Evolutionary conservation across 768 basidiomycete species (phyloP), one percentile per base, ranked within the genome.

Genomic region (Psilocybe cyanescens): DNA sequence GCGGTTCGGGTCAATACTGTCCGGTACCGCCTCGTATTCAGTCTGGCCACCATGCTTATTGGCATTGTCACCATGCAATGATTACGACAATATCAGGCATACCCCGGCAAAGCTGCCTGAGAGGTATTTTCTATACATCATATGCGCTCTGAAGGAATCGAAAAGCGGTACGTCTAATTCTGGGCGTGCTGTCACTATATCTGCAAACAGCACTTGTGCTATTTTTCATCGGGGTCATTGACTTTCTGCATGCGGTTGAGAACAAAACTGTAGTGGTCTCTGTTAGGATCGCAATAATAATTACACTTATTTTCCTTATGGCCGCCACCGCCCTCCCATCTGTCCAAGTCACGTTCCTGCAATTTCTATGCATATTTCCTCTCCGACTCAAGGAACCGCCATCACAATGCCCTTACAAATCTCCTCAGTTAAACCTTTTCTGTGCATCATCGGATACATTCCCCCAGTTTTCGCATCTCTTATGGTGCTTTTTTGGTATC

Each of bases 211-310:
- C 70, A 4, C 56, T 74, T 16, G 60, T 69, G 6, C 62, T 72
- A 11, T 72, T 74, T 55, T 68, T 72, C 28, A 57, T 64, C 12
- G 71, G 70, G 4, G 52, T 72, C 39, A 46, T 72, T 19, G 63
- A 67, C 19, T 60, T 71, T 6, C 63, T 72, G n/a, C 67, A 65
- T 65, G 47, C 61, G 2, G 41, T 71, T 8, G 50, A 2, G 7
- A 66, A 64, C 52, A 48, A 46, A 16, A 37, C 59, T 1, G 63
- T 73, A 12, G 67, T 67, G 1, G 41, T 59, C 28, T 48, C 64
- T 14, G 61, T 65, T 7, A 61, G 54, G 5, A 37, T 58, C 17
- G 61, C 63, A 28, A 55, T 69, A 29, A 66, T 55, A 9, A 17
- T 57, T 5, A 59, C 65, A 3, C 49, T 68, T 16, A 11, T 58